Evolutionary conservation across 345 rosid genomes (phyloP).

Genomic region (Jatropha curcas): DNA sequence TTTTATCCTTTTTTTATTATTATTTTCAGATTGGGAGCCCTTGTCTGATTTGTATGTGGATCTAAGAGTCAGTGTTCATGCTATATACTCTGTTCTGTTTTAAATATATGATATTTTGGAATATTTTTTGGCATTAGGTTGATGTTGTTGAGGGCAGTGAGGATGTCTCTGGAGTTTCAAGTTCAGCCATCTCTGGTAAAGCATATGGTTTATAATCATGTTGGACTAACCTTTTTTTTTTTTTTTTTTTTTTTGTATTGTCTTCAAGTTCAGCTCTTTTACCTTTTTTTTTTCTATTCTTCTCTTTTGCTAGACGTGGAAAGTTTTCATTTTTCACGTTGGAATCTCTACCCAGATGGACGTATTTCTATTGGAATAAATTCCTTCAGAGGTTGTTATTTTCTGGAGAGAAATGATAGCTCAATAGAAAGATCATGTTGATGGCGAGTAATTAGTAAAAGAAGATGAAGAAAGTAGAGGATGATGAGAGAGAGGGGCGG

Average conservation of each 20-base stretch:
- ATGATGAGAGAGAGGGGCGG: no score
- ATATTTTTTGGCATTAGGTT: constrained; percentile 45
- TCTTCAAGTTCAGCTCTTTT: constrained; percentile 9
- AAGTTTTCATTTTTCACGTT: constrained; percentile 70
- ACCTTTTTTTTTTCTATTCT: constrained; percentile 8
- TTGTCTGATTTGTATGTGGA: not conserved
- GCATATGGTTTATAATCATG: constrained; percentile 34
- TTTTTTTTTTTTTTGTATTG: not conserved
- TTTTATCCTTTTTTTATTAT: no score
- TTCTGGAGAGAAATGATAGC: constrained; percentile 7
- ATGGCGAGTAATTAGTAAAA: not conserved
- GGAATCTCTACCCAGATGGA: constrained; percentile 74
- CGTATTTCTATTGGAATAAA: constrained; percentile 73
- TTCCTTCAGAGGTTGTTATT: constrained; percentile 68
- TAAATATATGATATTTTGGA: constrained; percentile 10
- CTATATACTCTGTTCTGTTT: not conserved
- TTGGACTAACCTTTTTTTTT: constrained; percentile 23
- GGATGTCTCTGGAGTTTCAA: constrained; percentile 32
- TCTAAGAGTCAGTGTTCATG: not conserved
- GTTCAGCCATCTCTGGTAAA: constrained; percentile 36
- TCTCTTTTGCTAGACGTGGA: constrained; percentile 56
- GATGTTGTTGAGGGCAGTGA: constrained; percentile 27
- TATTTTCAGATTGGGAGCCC: not conserved
- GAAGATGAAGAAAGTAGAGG: no score
- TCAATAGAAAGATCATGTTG: not conserved